Percentiles rank a stretch among this genome's conserved stretches.
Evolutionary conservation across 1,284 basidiomycete species (phyloP).

Genomic region (Singerocomus inundabilis): DNA sequence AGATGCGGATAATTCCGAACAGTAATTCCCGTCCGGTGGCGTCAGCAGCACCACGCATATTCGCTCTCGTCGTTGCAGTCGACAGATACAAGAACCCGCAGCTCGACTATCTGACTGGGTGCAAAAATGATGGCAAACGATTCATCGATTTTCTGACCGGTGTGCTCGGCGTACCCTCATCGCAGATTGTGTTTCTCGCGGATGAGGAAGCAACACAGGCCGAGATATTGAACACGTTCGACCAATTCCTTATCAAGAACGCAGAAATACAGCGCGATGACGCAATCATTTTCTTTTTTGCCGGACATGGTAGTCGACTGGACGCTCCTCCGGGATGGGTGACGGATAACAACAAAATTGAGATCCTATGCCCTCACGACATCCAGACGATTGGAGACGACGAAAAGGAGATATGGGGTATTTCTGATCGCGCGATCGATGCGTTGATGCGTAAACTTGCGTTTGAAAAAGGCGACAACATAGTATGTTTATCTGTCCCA

Average conservation of each 20-base stretch:
- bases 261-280: slow-evolving; percentile 51
- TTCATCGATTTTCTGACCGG: slow-evolving; percentile 50
- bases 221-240: slow-evolving; percentile 43
- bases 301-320: slow-evolving; percentile 57
- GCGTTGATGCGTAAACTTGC: slow-evolving; percentile 51
- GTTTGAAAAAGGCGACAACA: slow-evolving; percentile 57
- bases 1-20: background rate
- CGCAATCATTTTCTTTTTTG: slow-evolving; percentile 63
- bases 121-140: slow-evolving; percentile 53
- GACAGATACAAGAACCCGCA: slow-evolving; percentile 47
- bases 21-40: background rate
- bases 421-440: slow-evolving; percentile 50
- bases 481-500: slow-evolving; percentile 26
- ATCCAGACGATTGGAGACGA: slow-evolving; percentile 39
- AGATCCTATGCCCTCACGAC: slow-evolving; percentile 59
- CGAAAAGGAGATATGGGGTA: slow-evolving; percentile 37
- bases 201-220: slow-evolving; percentile 54
- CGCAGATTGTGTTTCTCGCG: slow-evolving; percentile 51
- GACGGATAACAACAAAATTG: slow-evolving; percentile 40
- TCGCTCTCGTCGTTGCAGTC: slow-evolving; percentile 59
- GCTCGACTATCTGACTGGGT: slow-evolving; percentile 53
- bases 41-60: slow-evolving; percentile 34
- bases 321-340: slow-evolving; percentile 54
- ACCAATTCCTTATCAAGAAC: slow-evolving; percentile 57
- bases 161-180: slow-evolving; percentile 51